These are phyloP conservation scores for Blakeslea trispora DNA, from an alignment of 371 early-diverging fungal species.

Conservation along the genomic window DNA sequence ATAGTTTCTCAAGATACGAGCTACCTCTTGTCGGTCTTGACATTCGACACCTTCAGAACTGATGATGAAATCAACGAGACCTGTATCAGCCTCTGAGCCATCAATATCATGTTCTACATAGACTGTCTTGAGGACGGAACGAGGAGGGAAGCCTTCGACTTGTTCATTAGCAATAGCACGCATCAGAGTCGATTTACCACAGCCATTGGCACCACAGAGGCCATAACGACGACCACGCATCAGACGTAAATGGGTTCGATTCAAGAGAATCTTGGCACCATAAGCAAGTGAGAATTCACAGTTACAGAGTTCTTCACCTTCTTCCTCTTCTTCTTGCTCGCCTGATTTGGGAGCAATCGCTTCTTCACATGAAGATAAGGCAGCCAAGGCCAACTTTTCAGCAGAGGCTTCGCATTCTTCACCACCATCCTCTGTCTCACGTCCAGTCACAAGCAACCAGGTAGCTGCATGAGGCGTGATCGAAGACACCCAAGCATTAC, in stretches of 20 bases:
- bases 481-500: slow-evolving; percentile 43
- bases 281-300: slow-evolving; percentile 82
- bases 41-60: slow-evolving; percentile 57
- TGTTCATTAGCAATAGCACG: slow-evolving; percentile 75
- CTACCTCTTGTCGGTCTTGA: slow-evolving; percentile 54
- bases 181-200: slow-evolving; percentile 91
- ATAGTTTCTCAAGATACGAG: slow-evolving; percentile 59
- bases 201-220: slow-evolving; percentile 82
- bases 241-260: slow-evolving; percentile 73
- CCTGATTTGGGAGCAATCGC: slow-evolving; percentile 46
- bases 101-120: slow-evolving; percentile 79
- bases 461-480: slow-evolving; percentile 50
- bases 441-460: slow-evolving; percentile 35
- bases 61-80: slow-evolving; percentile 68
- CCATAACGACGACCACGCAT: slow-evolving; percentile 82
- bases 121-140: slow-evolving; percentile 69
- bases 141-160: slow-evolving; percentile 77
- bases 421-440: slow-evolving; percentile 37
- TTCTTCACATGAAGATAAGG: slow-evolving; percentile 44
- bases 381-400: slow-evolving; percentile 34
- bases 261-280: slow-evolving; percentile 82
- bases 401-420: slow-evolving; percentile 31
- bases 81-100: slow-evolving; percentile 68
- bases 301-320: slow-evolving; percentile 78
- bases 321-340: slow-evolving; percentile 64